Base-by-base conservation (phyloP, 129 eudicot species). In the Saposhnikovia divaricata region DNA sequence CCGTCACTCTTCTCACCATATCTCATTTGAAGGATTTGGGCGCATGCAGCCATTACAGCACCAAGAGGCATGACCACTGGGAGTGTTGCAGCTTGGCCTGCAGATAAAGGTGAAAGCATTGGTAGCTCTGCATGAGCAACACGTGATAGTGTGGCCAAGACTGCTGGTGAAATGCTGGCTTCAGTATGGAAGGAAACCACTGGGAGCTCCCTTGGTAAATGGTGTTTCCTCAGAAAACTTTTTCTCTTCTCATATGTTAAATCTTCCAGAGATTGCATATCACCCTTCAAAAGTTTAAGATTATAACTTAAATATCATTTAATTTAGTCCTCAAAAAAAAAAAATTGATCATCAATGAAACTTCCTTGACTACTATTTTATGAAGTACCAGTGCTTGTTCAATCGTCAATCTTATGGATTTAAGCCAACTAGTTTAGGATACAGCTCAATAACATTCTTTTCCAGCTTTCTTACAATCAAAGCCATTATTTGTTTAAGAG, bases 1-100 rank as follows among this genome's bases (percentile, higher is more conserved):
- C 99, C 99, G 3, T 96, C 99, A 28, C 99, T 96, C 85, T 92
- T 90, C 82, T 92, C 97, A 0, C 97, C 91, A 53, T 96, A 96
- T 82, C 97, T 82, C 2, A 80, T 82, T 79, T 90, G 97, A 77
- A 96, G 97, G 51, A 92, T 86, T 83, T 92, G 98, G 50, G 99
- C 98, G 69, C 93, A 86, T 0, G 99, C 98, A 38, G 96, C 99
- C 89, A 96, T 89, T 14, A 86, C 97, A 74, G 99, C 99, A 47
- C 99, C 99, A 34, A 92, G 93, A 2, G 99, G 99, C 80, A 96
- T 80, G 44, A 96, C 91, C 31, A 96, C 96, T 0, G 99, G 98
- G 37, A 92, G 88, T 14, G 88, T 89, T 23, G 90, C 74, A 2
- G 97, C 81, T 1, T 89, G 77, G 72, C 86, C 92, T 15, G 79